Percentiles rank a stretch among this genome's conserved stretches.
phyloP scores from a whole-genome alignment of 495 filamentous ascomycete genomes.

The Aspergillus sclerotiicarbonarius region DNA sequence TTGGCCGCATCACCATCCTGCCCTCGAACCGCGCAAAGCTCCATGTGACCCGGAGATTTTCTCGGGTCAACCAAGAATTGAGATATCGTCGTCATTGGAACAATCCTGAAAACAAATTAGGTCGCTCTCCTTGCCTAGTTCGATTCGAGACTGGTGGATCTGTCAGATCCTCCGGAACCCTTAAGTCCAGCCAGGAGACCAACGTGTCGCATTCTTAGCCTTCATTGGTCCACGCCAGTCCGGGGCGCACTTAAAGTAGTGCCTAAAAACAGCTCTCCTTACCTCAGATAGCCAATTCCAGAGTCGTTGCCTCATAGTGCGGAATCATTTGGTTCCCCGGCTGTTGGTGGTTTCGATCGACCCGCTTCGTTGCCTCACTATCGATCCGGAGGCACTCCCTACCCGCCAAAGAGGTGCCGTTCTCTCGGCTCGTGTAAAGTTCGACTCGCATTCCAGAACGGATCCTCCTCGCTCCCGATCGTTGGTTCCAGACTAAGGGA shows the following conservation, averaged over 20 bases:
- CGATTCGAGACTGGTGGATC: constrained; percentile 15
- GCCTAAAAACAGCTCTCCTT: constrained; percentile 10
- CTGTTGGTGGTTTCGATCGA: constrained; percentile 11
- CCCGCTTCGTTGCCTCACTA: constrained; percentile 28
- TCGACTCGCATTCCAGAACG: constrained; percentile 27
- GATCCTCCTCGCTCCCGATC: constrained; percentile 17
- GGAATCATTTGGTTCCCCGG: constrained; percentile 7
- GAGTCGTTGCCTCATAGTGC: too few relatives aligned
- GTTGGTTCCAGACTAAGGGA: constrained; percentile 3
- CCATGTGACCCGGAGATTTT: constrained; percentile 2
- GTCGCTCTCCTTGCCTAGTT: constrained; percentile 29
- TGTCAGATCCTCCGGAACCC: constrained; percentile 15
- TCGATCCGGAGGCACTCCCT: constrained; percentile 8
- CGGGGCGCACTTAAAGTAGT: constrained; percentile 11
- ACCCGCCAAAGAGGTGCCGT: constrained; percentile 23
- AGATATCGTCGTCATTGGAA: constrained; percentile 11
- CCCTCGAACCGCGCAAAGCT: constrained; percentile 5
- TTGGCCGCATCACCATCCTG: background rate
- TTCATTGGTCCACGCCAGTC: constrained; percentile 18
- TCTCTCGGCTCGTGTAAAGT: constrained; percentile 23
- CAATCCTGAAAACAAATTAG: constrained; percentile 13
- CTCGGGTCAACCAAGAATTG: constrained; percentile 2
- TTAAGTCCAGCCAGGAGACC: constrained; percentile 18
- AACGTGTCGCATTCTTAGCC: constrained; percentile 20
- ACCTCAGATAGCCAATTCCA: constrained; percentile 10